Conservation (phyloP, 495 filamentous ascomycete genomes). For the Chaetomidium leptoderma region DNA sequence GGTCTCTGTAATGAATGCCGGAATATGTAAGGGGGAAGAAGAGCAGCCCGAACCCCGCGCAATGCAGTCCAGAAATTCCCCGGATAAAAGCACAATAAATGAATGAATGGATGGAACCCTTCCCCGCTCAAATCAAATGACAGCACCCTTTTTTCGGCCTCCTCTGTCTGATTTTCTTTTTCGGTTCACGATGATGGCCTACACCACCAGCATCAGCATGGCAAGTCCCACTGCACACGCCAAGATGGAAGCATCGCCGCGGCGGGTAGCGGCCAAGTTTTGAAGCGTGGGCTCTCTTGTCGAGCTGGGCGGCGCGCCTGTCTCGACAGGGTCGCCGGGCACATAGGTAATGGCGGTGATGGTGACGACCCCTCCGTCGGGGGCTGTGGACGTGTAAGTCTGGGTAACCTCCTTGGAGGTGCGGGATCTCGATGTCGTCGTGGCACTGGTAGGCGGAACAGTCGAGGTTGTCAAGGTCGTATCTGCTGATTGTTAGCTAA, state of each 20-base stretch:
- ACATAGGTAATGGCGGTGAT: constrained; percentile 30
- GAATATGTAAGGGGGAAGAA: constrained; percentile 5
- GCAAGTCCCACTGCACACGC: constrained; percentile 31
- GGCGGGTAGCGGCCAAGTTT: constrained; percentile 25
- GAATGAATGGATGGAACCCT: not conserved
- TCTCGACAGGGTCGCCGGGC: constrained; percentile 12
- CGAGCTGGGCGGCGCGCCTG: constrained; percentile 15
- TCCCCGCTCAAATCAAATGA: not conserved
- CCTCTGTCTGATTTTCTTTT: not conserved
- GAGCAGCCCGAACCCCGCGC: constrained; percentile 8
- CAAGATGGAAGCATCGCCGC: constrained; percentile 22
- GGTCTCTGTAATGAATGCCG: constrained; percentile 4
- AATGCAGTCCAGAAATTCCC: constrained; percentile 7
- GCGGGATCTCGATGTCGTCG: constrained; percentile 10
- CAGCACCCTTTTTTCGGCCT: not conserved
- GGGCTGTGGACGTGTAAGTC: constrained; percentile 37
- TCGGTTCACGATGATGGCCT: not conserved
- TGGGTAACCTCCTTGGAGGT: constrained; percentile 20
- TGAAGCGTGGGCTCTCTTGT: constrained; percentile 33
- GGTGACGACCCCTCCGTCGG: constrained; percentile 35
- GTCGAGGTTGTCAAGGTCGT: constrained; percentile 19
- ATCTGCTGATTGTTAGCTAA: constrained; percentile 14
- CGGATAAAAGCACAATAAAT: constrained; percentile 10
- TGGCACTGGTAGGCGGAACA: not conserved
- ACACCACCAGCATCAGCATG: constrained; percentile 12